These are phyloP conservation scores for Wakefieldia striispora DNA, from an alignment of 768 basidiomycete genomes.

Conservation along the genomic window DNA sequence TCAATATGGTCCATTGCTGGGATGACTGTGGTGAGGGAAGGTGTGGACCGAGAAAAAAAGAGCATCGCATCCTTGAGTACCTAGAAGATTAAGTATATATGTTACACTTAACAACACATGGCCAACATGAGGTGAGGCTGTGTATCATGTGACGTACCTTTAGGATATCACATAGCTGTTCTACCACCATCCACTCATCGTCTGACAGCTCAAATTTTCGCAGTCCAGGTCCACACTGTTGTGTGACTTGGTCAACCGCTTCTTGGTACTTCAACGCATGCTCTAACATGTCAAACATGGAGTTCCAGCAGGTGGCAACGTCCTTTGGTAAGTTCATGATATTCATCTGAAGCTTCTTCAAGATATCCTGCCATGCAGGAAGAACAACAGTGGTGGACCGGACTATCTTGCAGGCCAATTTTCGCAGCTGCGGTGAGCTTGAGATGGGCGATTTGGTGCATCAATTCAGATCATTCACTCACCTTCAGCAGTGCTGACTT, in stretches of 20 bases:
- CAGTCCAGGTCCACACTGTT: conserved; percentile 11
- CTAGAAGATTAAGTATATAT: no score
- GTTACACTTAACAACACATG: no score
- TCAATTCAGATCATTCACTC: neutral
- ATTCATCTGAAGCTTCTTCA: neutral
- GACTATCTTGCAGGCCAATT: conserved; percentile 22
- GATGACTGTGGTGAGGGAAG: conserved; percentile 32
- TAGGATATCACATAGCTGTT: conserved; percentile 30
- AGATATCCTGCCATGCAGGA: conserved; percentile 16
- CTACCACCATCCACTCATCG: conserved; percentile 34
- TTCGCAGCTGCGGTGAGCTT: neutral
- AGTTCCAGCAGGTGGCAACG: conserved; percentile 18
- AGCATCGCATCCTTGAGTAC: conserved; percentile 36
- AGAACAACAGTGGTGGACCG: conserved; percentile 18
- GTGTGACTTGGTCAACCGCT: conserved; percentile 22
- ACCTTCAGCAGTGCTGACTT: conserved; percentile 1
- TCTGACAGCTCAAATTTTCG: conserved; percentile 24
- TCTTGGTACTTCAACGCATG: conserved; percentile 20
- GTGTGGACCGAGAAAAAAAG: conserved; percentile 30
- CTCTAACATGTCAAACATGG: conserved; percentile 23
- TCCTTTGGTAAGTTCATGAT: conserved; percentile 1
- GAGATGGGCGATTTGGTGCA: no score
- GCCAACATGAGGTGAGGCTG: neutral
- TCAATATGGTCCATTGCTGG: conserved; percentile 39
- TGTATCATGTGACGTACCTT: conserved; percentile 25